Evolutionary conservation across 257 asterid genomes (phyloP).

Genomic region (Penstemon newberryi): DNA sequence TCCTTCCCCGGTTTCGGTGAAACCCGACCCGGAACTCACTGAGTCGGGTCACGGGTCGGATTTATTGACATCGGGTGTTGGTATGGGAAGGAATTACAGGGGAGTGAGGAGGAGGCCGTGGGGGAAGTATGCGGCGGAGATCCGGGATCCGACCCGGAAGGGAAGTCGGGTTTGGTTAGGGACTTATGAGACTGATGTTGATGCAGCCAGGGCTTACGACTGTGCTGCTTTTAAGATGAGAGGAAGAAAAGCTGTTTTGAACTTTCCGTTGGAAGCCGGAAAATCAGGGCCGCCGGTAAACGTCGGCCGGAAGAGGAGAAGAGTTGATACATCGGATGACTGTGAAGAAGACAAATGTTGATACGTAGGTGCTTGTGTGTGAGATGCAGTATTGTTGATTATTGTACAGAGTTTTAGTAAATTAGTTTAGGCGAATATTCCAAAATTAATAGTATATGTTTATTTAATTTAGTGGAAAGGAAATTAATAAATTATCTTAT

Average conservation of each 20-base stretch:
- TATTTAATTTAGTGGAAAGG: too few relatives aligned
- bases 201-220: constrained; percentile 90
- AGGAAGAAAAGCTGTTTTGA: constrained; percentile 72
- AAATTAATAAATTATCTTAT: too few relatives aligned
- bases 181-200: constrained; percentile 60
- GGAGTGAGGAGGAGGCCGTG: constrained; percentile 91
- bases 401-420: neutral
- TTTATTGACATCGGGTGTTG: neutral
- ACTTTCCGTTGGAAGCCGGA: constrained; percentile 84
- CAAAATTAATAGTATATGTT: neutral
- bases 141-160: constrained; percentile 72
- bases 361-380: neutral
- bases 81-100: constrained; percentile 44
- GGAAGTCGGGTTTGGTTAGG: constrained; percentile 88
- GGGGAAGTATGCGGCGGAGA: constrained; percentile 94
- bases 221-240: constrained; percentile 85
- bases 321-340: constrained; percentile 22
- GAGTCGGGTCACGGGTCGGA: constrained; percentile 14
- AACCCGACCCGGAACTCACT: constrained; percentile 23
- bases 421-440: neutral
- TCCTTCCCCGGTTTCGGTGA: neutral
- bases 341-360: neutral
- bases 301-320: constrained; percentile 51
- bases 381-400: neutral
- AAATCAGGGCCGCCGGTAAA: constrained; percentile 51